Base-by-base conservation (phyloP, 2,329 filamentous ascomycete genomes). In the Pseudofabraea citricarpa region DNA sequence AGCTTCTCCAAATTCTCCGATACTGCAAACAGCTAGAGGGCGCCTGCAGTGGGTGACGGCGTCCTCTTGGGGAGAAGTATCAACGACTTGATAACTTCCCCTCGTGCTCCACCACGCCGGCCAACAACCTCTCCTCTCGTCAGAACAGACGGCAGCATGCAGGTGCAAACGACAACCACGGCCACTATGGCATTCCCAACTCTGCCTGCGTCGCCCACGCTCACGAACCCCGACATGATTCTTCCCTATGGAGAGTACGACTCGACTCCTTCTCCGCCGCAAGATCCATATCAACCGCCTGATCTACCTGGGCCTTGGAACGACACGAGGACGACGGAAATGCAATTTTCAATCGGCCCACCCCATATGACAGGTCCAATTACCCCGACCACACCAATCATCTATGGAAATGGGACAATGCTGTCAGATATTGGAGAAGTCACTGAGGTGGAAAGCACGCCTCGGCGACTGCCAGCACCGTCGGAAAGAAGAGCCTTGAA, bases 201-300 rank as follows among this genome's bases (percentile, higher is more conserved):
- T 24, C 64, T 71, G 44, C 81, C 85, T 57, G 56, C 57, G 54
- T 47, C 41, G 49, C 36, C 57, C 21, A 95, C 90, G 2, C 71
- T 96, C 57, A 94, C 89, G 44, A 94, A 95, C 64, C 89, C 90
- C 41, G 90, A 95, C 63, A 90, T 95, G 88, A 95, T 96, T 57
- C 71, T 96, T 41, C 90, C 90, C 48, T 82, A 85, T 61, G 81
- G 83, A 58, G 78, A 81, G 52, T 74, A 73, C 62, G 61, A 76
- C 62, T 70, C 73, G 61, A 68, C 73, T 59, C 66, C 77, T 62
- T 68, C 74, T 45, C 72, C 56, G 32, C 46, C 49, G 26, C 48
- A 50, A 16, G 27, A 41, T n/a, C n/a, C n/a, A n/a, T n/a, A n/a
- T n/a, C n/a, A n/a, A n/a, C n/a, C n/a, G n/a, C n/a, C n/a, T n/a